These are phyloP conservation scores for Pichia eremophila DNA, from an alignment of 805 yeast species.

Conservation along the genomic window DNA sequence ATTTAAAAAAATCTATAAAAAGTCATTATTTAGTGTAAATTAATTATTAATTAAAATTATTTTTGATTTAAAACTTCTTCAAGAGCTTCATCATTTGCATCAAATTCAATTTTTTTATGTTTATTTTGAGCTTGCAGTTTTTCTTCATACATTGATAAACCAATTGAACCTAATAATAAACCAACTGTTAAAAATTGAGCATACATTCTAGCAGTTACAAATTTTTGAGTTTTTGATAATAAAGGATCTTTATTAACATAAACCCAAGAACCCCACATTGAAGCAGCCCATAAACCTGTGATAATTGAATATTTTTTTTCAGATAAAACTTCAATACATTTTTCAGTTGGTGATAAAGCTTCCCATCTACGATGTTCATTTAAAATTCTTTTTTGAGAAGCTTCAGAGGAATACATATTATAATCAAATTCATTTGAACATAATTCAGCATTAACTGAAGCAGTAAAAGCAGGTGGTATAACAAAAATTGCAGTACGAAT, in stretches of 20 bases:
- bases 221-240: slow-evolving; percentile 69
- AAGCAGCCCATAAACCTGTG: slow-evolving; percentile 69
- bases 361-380: slow-evolving; percentile 47
- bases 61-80: slow-evolving; percentile 11
- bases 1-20: too few relatives aligned
- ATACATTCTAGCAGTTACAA: slow-evolving; percentile 84
- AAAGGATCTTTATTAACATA: slow-evolving; percentile 62
- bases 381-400: slow-evolving; percentile 30
- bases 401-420: slow-evolving; percentile 44
- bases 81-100: slow-evolving; percentile 8
- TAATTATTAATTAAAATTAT: not conserved
- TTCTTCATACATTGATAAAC: slow-evolving; percentile 55
- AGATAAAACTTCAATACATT: slow-evolving; percentile 37
- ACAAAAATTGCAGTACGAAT: slow-evolving; percentile 57
- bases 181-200: slow-evolving; percentile 77
- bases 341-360: slow-evolving; percentile 38
- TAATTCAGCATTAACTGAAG: slow-evolving; percentile 61
- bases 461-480: slow-evolving; percentile 54
- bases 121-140: slow-evolving; percentile 21
- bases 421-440: slow-evolving; percentile 62
- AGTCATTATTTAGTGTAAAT: not conserved
- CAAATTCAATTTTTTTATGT: slow-evolving; percentile 4
- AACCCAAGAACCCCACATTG: slow-evolving; percentile 73
- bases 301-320: slow-evolving; percentile 59
- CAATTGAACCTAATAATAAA: slow-evolving; percentile 59